Evolutionary conservation across 192 early-diverging fungal genomes (phyloP).

Genomic region (Linnemannia elongata): DNA sequence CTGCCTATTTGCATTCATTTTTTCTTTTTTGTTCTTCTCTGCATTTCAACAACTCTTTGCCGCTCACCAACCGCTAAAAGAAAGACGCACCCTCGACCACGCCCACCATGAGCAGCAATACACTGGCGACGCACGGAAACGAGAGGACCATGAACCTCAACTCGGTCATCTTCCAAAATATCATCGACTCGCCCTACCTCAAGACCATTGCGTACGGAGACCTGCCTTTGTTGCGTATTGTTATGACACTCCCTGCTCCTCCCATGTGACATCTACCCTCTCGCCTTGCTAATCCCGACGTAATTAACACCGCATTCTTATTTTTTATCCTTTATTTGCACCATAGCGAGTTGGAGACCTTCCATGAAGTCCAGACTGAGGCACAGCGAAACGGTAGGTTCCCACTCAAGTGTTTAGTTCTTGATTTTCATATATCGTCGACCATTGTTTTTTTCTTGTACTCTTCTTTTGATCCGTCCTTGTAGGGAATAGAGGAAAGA

Average conservation of each 20-base stretch:
- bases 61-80: background rate
- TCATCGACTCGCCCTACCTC: slow-evolving; percentile 82
- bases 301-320: background rate
- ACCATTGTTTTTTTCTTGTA: background rate
- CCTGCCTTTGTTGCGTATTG: background rate
- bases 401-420: background rate
- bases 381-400: slow-evolving; percentile 55
- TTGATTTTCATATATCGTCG: background rate
- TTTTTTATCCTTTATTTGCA: background rate
- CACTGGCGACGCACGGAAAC: slow-evolving; percentile 79
- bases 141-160: slow-evolving; percentile 88
- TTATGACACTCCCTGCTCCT: background rate
- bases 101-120: slow-evolving; percentile 57
- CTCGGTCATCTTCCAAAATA: slow-evolving; percentile 77
- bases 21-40: background rate
- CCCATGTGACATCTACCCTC: background rate
- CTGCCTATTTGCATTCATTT: background rate
- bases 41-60: background rate
- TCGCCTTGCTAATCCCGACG: too few species aligned
- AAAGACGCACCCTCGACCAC: background rate
- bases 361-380: slow-evolving; percentile 45
- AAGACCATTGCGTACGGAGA: slow-evolving; percentile 73
- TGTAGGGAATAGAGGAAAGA: background rate
- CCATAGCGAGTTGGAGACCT: slow-evolving; percentile 23
- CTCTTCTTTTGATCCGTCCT: background rate